Percentiles rank a stretch among this genome's conserved stretches.
Conservation (phyloP, 164 flowering plant species). For the Malania oleifera region DNA sequence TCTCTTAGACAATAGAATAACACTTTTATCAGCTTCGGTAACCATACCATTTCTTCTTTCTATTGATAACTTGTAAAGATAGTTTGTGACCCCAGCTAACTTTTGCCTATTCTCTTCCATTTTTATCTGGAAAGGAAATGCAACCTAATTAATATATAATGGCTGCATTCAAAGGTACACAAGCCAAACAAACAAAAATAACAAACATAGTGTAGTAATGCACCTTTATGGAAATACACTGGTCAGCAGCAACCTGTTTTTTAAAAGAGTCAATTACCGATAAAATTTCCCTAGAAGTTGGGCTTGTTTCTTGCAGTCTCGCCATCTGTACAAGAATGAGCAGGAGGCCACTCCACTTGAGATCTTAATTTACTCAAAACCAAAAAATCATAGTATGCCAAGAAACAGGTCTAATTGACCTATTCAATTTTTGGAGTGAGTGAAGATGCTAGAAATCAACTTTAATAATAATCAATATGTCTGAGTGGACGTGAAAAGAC, state of each 20-base stretch:
- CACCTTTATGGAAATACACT: constrained; percentile 57
- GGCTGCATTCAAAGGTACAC: neutral
- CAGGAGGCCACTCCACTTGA: neutral
- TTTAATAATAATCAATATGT: neutral
- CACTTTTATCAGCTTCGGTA: constrained; percentile 16
- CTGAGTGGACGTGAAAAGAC: neutral
- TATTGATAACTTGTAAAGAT: constrained; percentile 34
- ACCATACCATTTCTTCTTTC: constrained; percentile 33
- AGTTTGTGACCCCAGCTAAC: constrained; percentile 42
- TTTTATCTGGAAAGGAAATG: constrained; percentile 45
- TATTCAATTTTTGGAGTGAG: neutral
- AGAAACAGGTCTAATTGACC: too few relatives aligned
- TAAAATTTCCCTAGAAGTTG: constrained; percentile 25
- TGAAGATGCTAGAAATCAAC: neutral
- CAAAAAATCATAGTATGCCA: neutral
- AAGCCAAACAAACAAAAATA: constrained; percentile 2
- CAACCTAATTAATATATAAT: neutral
- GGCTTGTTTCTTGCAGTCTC: constrained; percentile 25
- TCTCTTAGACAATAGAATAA: constrained; percentile 58
- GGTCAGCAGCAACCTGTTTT: constrained; percentile 50
- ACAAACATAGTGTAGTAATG: neutral
- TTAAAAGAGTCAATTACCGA: constrained; percentile 58
- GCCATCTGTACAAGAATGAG: constrained; percentile 28
- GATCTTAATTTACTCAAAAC: neutral
- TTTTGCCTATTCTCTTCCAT: constrained; percentile 71